Evolutionary conservation across 108 stramenopile species (phyloP).

Genomic region (Skeletonema tropicum): DNA sequence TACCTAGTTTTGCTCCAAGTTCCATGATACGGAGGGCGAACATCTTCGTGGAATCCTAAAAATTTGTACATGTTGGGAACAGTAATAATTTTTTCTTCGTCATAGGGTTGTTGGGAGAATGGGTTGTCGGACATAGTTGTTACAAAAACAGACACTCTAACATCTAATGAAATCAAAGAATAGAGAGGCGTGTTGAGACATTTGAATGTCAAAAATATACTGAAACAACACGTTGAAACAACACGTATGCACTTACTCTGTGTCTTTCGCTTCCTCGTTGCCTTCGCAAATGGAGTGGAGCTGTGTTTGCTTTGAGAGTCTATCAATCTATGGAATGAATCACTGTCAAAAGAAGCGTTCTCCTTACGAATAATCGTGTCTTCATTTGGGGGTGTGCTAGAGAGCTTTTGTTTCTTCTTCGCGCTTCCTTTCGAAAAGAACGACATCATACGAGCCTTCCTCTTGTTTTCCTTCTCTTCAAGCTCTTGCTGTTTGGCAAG

Average conservation of each 20-base stretch:
- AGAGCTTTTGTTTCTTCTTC: conserved; percentile 34
- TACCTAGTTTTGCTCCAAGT: conserved; percentile 84
- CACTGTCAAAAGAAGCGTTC: conserved; percentile 47
- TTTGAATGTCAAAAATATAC: not conserved
- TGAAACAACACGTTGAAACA: not conserved
- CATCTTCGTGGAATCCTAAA: conserved; percentile 82
- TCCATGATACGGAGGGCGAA: conserved; percentile 86
- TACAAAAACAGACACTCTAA: conserved; percentile 47
- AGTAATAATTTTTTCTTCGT: conserved; percentile 64
- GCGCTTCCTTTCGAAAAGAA: conserved; percentile 60
- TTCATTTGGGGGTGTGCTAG: conserved; percentile 2
- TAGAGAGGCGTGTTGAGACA: not conserved
- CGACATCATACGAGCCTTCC: conserved; percentile 62
- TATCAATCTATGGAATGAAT: conserved; percentile 52
- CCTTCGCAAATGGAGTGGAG: conserved; percentile 24
- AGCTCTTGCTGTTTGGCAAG: conserved; percentile 52
- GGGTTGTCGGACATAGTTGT: conserved; percentile 55
- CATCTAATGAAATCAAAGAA: not conserved
- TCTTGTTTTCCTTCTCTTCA: conserved; percentile 62
- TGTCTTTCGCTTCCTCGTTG: conserved; percentile 22
- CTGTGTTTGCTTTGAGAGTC: conserved; percentile 26
- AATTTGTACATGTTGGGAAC: conserved; percentile 84
- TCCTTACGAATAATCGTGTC: not conserved
- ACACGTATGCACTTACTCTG: not conserved
- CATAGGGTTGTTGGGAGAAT: conserved; percentile 70